Evolutionary conservation across 805 yeast genomes (phyloP), one percentile per base, ranked within the genome.

Genomic region (Pichia gijzeniarum): DNA sequence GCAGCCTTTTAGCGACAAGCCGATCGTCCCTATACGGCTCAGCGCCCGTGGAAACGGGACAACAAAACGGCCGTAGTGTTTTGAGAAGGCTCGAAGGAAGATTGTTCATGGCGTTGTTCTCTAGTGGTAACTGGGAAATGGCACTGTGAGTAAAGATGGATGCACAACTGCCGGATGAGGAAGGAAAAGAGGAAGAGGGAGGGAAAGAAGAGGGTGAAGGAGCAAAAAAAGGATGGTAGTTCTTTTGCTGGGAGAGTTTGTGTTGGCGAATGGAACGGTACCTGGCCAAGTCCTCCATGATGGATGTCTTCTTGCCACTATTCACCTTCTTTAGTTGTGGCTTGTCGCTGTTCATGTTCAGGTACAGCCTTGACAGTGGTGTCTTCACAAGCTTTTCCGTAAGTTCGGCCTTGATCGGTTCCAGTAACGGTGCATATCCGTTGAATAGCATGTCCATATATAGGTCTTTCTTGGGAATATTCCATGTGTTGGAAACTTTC

Each of bases 401-500:
- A 27, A 33, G 13, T 8, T 42, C 41, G 14, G 49, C 49, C 40
- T 50, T 53, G 33, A 62, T 51, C 12, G 67, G 68, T 33, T 56
- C 54, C 13, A 57, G 48, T 21, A 64, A 52, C 2, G 67, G 65
- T 39, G 56, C 56, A 47, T 54, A 57, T 39, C 47, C 52, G 49
- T 53, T 58, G 50, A 63, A 57, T 39, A 64, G 49, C 47, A 59
- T 53, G 44, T 64, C 67, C 22, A 60, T 38, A 47, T 56, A 44
- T 37, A 64, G 50, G 4, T 53, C 53, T 38, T 53, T 58, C 31
- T 58, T 55, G 33, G 54, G 59, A 31, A 64, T 62, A 45, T 61
- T 60, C 34, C 53, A 53, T 2, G 67, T 64, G 16, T 49, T 51
- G 17, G 67, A 66, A 13, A 64, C 67, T 30, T 62, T 51, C 12